Evolutionary conservation across 768 basidiomycete genomes (phyloP).

Genomic region (Clathrus columnatus): DNA sequence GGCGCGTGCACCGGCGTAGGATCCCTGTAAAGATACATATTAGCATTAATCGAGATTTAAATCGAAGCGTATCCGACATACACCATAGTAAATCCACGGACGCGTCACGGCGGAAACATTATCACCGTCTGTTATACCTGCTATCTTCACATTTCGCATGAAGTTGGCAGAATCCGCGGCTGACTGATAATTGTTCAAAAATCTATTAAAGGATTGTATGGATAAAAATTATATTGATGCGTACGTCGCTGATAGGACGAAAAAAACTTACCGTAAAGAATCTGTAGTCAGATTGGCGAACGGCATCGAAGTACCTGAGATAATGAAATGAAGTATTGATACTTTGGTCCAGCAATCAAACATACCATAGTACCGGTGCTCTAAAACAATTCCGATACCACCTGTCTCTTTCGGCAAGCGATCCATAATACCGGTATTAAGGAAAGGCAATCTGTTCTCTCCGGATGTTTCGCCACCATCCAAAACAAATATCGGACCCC

Average conservation of each 20-base stretch:
- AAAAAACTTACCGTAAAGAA: conserved; percentile 45
- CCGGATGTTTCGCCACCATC: conserved; percentile 94
- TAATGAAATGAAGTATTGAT: conserved; percentile 11
- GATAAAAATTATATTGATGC: conserved; percentile 1
- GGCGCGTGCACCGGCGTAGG: conserved; percentile 88
- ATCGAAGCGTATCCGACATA: conserved; percentile 29
- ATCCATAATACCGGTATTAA: conserved; percentile 64
- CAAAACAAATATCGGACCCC: conserved; percentile 80
- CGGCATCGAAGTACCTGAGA: conserved; percentile 61
- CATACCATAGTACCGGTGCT: conserved; percentile 84
- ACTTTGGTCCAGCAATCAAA: conserved; percentile 4
- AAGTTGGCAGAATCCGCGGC: conserved; percentile 90
- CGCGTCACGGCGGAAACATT: conserved; percentile 63
- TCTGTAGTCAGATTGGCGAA: conserved; percentile 75
- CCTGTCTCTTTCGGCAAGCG: conserved; percentile 77
- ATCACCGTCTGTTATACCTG: conserved; percentile 47
- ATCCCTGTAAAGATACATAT: conserved; percentile 40
- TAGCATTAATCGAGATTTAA: background rate
- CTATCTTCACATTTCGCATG: conserved; percentile 71
- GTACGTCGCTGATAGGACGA: background rate
- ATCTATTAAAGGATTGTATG: conserved; percentile 38
- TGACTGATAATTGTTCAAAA: conserved; percentile 83
- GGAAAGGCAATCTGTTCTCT: conserved; percentile 43
- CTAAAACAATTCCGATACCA: conserved; percentile 86
- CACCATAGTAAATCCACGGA: conserved; percentile 93